Base-by-base conservation (phyloP, 805 yeast genomes). In the Candida arabinofermentans region DNA sequence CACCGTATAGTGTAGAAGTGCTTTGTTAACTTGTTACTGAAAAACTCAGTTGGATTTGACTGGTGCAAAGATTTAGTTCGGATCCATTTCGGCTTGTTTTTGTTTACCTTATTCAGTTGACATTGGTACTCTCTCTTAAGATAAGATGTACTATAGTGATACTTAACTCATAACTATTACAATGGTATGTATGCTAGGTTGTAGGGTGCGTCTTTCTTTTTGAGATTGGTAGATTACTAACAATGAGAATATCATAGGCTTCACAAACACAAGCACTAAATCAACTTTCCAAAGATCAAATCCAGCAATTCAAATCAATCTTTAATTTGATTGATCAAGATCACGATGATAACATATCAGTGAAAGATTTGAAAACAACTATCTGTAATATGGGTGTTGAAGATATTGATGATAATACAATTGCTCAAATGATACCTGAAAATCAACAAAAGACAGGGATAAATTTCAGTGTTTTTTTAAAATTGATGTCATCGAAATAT, bases 251-350 rank as follows among this genome's bases (percentile, higher is more conserved):
- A 3, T 19, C 22, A 13, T 22, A 10, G 9, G 13, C 6, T 5
- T 16, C 16, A 7, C 19, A n/a, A 22, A 24, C 4, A 14, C 19
- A 24, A 2, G n/a, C 22, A 31, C 33, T 44, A 13, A 42, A 41
- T 22, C 68, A 67, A 45, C 72, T 87, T 16, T 71, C 81, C 5
- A 73, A 77, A 40, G 79, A 72, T 26, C 87, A 86, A 54, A 77
- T 86, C 21, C 67, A 77, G 13, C 82, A 75, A 48, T 69, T 85
- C 42, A 72, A 86, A 42, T 84, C 86, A 50, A 80, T 93, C 1
- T 90, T 89, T 60, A 79, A 86, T 23, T 61, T 86, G 51, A 77
- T 90, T 7, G 96, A 90, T 56, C 83, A 83, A 27, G 91, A 90
- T 46, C 79, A 83, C 21, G 95, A 89, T 54, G 87, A 88, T 2